Conservation (phyloP, 2,329 filamentous ascomycete species). For the Fusarium sp. region DNA sequence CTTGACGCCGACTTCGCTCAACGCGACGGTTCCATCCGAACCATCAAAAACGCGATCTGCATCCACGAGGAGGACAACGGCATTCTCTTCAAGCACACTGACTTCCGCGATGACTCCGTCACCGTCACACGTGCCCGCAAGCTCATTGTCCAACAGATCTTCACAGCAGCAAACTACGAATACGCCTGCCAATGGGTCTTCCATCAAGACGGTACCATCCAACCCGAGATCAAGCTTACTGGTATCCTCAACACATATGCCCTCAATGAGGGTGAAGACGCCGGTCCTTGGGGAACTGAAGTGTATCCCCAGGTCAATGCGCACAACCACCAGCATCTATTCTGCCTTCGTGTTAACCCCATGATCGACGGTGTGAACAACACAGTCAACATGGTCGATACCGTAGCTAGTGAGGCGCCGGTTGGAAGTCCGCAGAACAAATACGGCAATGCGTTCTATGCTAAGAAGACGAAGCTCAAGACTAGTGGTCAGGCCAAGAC, state of each 20-base stretch:
- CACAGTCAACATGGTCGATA: conserved; percentile 86
- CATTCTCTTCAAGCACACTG: conserved; percentile 93
- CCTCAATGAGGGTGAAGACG: conserved; percentile 83
- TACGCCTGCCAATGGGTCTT: conserved; percentile 85
- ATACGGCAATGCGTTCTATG: conserved; percentile 92
- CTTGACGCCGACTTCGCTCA: conserved; percentile 89
- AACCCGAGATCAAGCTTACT: conserved; percentile 91
- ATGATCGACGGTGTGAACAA: conserved; percentile 89
- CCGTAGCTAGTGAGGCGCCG: conserved; percentile 74
- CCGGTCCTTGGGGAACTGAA: conserved; percentile 88
- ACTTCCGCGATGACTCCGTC: conserved; percentile 89
- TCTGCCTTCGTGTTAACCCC: conserved; percentile 88
- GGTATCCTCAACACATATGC: conserved; percentile 93
- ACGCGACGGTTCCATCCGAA: conserved; percentile 76
- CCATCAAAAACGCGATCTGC: conserved; percentile 93
- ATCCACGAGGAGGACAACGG: conserved; percentile 95
- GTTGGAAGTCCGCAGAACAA: conserved; percentile 85
- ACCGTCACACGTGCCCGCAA: conserved; percentile 89
- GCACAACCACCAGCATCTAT: conserved; percentile 95
- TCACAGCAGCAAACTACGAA: conserved; percentile 96
- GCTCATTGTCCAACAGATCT: conserved; percentile 88
- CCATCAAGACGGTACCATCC: conserved; percentile 86
- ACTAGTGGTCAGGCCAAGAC: conserved; percentile 76
- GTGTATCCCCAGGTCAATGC: conserved; percentile 87
- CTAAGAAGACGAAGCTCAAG: conserved; percentile 81